A percentile compares a stretch with the other conserved stretches of the same genome.
These are phyloP conservation scores for Vinca minor DNA, from an alignment of 257 asterid genomes.

Conservation along the genomic window DNA sequence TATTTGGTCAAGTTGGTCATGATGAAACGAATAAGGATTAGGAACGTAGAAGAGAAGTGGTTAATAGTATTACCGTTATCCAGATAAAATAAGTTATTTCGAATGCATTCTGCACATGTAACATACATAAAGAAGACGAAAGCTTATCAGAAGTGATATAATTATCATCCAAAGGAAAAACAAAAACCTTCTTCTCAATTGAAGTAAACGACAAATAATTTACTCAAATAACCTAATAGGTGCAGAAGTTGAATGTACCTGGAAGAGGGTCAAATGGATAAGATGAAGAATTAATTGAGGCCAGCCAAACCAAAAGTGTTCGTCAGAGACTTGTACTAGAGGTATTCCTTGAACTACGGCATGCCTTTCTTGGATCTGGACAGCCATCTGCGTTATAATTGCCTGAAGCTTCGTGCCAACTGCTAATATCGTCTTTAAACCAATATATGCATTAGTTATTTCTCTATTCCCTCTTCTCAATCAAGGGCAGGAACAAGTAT, in stretches of 20 bases:
- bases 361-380: conserved; percentile 87
- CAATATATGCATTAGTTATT: conserved; percentile 30
- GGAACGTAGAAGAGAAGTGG: neutral
- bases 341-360: conserved; percentile 97
- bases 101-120: conserved; percentile 66
- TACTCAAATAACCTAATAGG: no score
- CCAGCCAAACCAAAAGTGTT: conserved; percentile 75
- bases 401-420: conserved; percentile 93
- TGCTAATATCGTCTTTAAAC: conserved; percentile 67
- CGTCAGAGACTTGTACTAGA: conserved; percentile 83
- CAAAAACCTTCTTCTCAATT: no score
- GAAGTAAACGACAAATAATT: neutral
- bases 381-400: conserved; percentile 82
- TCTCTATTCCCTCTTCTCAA: neutral
- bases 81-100: conserved; percentile 88
- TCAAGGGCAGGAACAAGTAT: no score
- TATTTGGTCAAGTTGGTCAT: neutral
- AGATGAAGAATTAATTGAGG: conserved; percentile 62
- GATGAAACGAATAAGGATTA: neutral
- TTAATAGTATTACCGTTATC: conserved; percentile 56
- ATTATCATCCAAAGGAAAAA: no score
- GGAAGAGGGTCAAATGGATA: conserved; percentile 81
- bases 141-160: conserved; percentile 11
- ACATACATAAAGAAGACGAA: conserved; percentile 7
- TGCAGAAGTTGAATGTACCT: conserved; percentile 33